These are phyloP conservation scores for Suhomyces yuchorum DNA, from an alignment of 1,139 yeast genomes.

Conservation along the genomic window DNA sequence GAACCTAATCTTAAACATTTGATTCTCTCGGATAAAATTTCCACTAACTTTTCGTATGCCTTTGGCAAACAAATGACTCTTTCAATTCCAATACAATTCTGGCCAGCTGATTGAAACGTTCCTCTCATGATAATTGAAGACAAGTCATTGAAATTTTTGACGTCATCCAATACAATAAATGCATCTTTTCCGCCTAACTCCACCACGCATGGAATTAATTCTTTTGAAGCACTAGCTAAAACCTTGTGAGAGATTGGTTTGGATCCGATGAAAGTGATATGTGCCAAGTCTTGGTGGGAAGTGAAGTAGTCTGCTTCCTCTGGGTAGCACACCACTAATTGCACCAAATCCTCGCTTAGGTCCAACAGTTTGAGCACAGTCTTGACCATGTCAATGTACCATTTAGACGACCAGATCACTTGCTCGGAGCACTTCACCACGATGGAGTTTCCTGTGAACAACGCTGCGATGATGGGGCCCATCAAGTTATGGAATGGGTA, in stretches of 20 bases:
- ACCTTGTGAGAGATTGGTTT: slow-evolving; percentile 90
- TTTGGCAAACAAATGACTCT: slow-evolving; percentile 78
- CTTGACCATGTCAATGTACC: slow-evolving; percentile 69
- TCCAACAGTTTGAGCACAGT: slow-evolving; percentile 73
- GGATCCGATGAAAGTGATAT: slow-evolving; percentile 95
- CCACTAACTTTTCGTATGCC: slow-evolving; percentile 63
- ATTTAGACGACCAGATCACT: slow-evolving; percentile 90
- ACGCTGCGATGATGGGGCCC: slow-evolving; percentile 88
- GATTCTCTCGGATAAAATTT: slow-evolving; percentile 59
- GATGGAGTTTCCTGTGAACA: slow-evolving; percentile 89
- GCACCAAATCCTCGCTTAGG: slow-evolving; percentile 79
- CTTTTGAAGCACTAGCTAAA: slow-evolving; percentile 74
- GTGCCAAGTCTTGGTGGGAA: slow-evolving; percentile 77
- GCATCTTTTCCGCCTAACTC: slow-evolving; percentile 98
- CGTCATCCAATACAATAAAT: slow-evolving; percentile 78
- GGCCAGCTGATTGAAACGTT: slow-evolving; percentile 95
- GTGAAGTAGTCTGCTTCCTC: slow-evolving; percentile 85
- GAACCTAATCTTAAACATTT: slow-evolving; percentile 75
- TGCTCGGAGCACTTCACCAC: slow-evolving; percentile 93
- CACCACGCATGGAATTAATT: slow-evolving; percentile 88
- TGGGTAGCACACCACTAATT: slow-evolving; percentile 76
- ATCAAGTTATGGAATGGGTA: slow-evolving; percentile 91
- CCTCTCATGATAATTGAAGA: slow-evolving; percentile 90
- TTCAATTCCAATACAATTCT: slow-evolving; percentile 96
- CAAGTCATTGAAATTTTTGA: slow-evolving; percentile 55